Base-by-base conservation (phyloP, 2,329 filamentous ascomycete genomes). In the Cytospora mali region DNA sequence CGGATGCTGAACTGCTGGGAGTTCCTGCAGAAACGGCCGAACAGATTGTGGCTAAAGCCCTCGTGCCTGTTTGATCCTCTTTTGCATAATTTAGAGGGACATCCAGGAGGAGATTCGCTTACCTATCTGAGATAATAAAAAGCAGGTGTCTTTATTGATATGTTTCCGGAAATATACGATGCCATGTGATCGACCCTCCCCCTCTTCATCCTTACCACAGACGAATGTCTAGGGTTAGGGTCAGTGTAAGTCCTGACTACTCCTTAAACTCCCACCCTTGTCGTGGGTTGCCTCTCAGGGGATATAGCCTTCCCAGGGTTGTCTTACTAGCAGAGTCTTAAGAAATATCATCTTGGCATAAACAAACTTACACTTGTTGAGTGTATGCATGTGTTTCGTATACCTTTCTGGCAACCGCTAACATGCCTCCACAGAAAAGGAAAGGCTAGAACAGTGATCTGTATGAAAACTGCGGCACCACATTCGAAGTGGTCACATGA, bases 1-100 rank as follows among this genome's bases (percentile, higher is more conserved):
- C 69, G 6, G 71, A 74, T 42, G 61, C 55, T n/a, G 57, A 61
- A 21, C 65, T 74, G 18, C 62, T 74, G 21, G 70, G 66, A 29
- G 64, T 74, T 16, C 50, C 39, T 54, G 68, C 71, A 28, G 72
- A 74, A 66, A 68, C 65, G 11, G 65, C 66, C 46, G 65, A 68
- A 5, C 68, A 73, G 54, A 60, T 73, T 57, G 71, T 65, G 7
- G 63, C 61, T 21, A 73, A 73, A 60, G 70, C 58, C 13, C 29
- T 67, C 13, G 54, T 46, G 28, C 16, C 27, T 39, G 46, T n/a
- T 21, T 46, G 23, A 59, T 31, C 23, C 25, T 46, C n/a, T 13
- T 16, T 0, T 29, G 14, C 14, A 31, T 53, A 18, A n/a, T 21
- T 21, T n/a, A 7, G 13, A 21, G 35, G n/a, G 16, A 11, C 18